Conservation (phyloP, 2,329 filamentous ascomycete genomes). For the Colletotrichum tamarilloi region DNA sequence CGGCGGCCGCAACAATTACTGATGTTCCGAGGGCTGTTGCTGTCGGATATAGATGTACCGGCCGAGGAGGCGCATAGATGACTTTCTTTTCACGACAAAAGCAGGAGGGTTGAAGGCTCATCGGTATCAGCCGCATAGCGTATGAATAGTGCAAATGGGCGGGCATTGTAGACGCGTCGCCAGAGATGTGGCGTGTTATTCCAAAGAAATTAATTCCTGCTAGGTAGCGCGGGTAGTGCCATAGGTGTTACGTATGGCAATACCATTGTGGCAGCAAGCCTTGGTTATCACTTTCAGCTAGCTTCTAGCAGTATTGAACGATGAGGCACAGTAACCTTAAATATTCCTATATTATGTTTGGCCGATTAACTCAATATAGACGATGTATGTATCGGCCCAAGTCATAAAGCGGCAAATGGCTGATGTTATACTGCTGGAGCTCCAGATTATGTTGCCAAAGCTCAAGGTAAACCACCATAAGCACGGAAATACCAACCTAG, state of each 20-base stretch:
- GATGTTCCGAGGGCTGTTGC: not conserved
- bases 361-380: too few species aligned
- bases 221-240: too few species aligned
- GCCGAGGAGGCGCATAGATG: not conserved
- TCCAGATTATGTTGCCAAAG: too few species aligned
- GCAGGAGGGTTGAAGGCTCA: not conserved
- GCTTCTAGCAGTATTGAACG: too few species aligned
- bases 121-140: not conserved
- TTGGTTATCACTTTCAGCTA: not conserved
- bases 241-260: not conserved
- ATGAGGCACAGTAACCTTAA: too few species aligned
- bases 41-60: not conserved
- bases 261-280: not conserved
- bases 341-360: too few species aligned
- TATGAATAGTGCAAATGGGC: not conserved
- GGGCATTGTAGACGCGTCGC: not conserved
- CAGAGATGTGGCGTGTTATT: not conserved
- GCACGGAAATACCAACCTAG: not conserved
- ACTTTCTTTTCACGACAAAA: not conserved
- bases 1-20: conserved; percentile 21
- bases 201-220: not conserved
- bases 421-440: too few species aligned
- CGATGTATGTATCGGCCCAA: too few species aligned
- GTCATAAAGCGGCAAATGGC: too few species aligned
- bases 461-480: too few species aligned